Evolutionary conservation across 306 rosid species (phyloP), one percentile per base, ranked within the genome.

Genomic region (Quercus gilva): DNA sequence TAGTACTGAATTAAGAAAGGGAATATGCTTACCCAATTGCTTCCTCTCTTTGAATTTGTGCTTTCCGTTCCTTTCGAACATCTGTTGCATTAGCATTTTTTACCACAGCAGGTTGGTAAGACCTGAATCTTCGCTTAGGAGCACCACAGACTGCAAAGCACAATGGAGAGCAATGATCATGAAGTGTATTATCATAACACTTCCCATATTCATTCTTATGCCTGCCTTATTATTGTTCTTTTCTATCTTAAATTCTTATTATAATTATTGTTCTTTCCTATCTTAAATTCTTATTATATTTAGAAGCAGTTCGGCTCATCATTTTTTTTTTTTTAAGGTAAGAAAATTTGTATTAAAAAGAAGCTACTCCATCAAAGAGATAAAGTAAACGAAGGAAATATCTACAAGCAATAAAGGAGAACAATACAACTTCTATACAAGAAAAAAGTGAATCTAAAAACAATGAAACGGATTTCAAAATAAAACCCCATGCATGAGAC

Each of bases 61-160:
- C 88, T 81, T 94, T 94, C 20, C 97, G 75, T 17, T 87, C 86
- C 90, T 94, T 94, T 65, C 97, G 83, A 35, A 80, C 86, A 26
- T 86, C 94, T 14, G 15, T 57, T 19, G 5, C 73, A 82, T 94
- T 94, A 11, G 86, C 95, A 11, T 82, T 72, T 80, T 83, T 94
- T 13, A 80, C 15, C 77, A 92, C 92, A 0, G 90, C 79, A 56
- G 94, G 91, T 74, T 85, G 79, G 78, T 94, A 94, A 17, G 86
- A 25, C 83, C 84, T 92, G 81, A 94, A 94, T 81, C 99, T 88
- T 67, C 97, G 57, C 75, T 94, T 94, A 60, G 99, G 95, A 79
- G 99, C 99, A 81, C 97, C 99, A 76, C 99, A 94, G 74, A 94
- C 97, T 94, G 91, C 78, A 85, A 35, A 81, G 28, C 23, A 52